phyloP scores from a whole-genome alignment of 345 rosid species.

The Clausena lansium region DNA sequence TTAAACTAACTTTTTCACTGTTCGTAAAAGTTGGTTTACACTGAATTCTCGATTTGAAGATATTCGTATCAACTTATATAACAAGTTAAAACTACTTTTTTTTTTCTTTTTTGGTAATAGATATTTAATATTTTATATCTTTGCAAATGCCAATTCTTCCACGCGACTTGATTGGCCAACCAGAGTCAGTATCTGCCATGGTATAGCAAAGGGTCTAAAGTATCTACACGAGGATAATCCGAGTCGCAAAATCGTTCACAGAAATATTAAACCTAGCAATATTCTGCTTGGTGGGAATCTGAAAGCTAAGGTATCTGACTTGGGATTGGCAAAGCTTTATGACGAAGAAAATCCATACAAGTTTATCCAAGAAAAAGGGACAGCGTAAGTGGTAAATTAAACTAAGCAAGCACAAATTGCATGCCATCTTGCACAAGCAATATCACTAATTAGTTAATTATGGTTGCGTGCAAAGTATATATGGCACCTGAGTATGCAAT shows the following conservation, averaged over 20 bases:
- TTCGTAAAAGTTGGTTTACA: no score
- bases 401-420: neutral
- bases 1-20: no score
- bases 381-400: neutral
- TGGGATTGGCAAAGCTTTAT: constrained; percentile 19
- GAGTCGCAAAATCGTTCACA: constrained; percentile 8
- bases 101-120: no score
- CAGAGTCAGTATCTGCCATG: constrained; percentile 9
- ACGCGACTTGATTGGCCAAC: neutral
- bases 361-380: neutral
- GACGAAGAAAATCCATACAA: constrained; percentile 8
- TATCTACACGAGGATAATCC: constrained; percentile 13
- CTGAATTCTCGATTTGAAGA: no score
- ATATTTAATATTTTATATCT: neutral
- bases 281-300: constrained; percentile 14
- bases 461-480: neutral
- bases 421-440: no score
- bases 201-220: constrained; percentile 18
- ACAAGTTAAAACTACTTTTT: no score
- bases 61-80: no score
- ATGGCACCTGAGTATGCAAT: constrained; percentile 24
- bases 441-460: no score
- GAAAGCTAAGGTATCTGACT: constrained; percentile 12
- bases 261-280: constrained; percentile 18
- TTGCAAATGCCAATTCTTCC: neutral